Conservation (phyloP, 331 rosid genomes). For the Prunus yedoensis region DNA sequence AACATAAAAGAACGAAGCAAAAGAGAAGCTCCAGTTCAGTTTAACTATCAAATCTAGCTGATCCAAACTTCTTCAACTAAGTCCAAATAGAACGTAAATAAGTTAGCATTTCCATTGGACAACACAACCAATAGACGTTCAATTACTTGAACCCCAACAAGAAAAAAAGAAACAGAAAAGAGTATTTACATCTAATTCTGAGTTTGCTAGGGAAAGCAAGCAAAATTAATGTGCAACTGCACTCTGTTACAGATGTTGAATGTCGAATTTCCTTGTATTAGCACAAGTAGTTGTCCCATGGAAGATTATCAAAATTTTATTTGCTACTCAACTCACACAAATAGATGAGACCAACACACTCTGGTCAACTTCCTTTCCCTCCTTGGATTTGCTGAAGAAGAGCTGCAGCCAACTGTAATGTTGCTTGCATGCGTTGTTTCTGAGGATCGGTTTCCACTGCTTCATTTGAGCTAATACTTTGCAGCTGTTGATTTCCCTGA, state of each 20-base stretch:
- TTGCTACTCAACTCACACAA: not conserved
- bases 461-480: constrained; percentile 37
- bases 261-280: not conserved
- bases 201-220: not conserved
- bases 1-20: too few relatives aligned
- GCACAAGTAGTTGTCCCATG: not conserved
- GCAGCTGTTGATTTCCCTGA: constrained; percentile 49
- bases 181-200: not conserved
- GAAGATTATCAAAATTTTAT: not conserved
- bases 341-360: constrained; percentile 13
- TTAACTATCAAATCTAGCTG: not conserved
- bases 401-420: constrained; percentile 86
- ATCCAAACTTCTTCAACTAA: not conserved
- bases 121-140: not conserved
- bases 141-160: not conserved
- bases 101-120: constrained; percentile 1
- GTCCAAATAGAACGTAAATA: not conserved
- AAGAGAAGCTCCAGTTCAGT: too few relatives aligned
- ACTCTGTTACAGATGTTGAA: not conserved
- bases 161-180: not conserved
- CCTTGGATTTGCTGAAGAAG: constrained; percentile 95
- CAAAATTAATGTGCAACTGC: not conserved
- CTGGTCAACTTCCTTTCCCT: constrained; percentile 65
- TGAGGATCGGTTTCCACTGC: constrained; percentile 78
- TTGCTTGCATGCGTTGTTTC: constrained; percentile 87